Percentiles rank a stretch among this genome's conserved stretches.
Conservation (phyloP, 495 filamentous ascomycete species). For the Clavariopsis aquatica region DNA sequence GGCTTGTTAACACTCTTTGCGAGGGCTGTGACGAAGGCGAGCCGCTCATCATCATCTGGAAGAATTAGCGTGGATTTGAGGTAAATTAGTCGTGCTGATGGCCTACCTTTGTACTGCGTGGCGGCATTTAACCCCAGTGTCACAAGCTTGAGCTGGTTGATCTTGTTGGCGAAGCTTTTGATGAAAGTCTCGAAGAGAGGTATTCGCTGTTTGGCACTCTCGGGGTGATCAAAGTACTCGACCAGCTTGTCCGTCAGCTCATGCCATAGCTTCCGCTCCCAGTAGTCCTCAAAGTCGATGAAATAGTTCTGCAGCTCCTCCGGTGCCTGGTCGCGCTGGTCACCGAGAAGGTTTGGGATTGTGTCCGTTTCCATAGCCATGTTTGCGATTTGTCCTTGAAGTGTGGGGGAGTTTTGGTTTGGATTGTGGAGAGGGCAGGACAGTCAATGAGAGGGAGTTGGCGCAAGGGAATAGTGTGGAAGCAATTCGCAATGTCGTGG, state of each 20-base stretch:
- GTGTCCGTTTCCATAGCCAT: conserved; percentile 86
- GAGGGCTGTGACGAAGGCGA: conserved; percentile 81
- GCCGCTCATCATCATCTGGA: conserved; percentile 59
- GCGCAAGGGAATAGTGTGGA: not conserved
- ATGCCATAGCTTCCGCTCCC: conserved; percentile 99
- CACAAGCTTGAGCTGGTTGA: conserved; percentile 98
- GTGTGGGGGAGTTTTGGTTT: not conserved
- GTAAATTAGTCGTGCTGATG: not conserved
- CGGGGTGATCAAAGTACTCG: conserved; percentile 80
- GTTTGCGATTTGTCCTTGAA: conserved; percentile 37
- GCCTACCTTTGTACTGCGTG: conserved; percentile 77
- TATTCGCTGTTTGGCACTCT: conserved; percentile 81
- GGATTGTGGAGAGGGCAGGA: not conserved
- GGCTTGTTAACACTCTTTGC: conserved; percentile 87
- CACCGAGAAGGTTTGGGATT: conserved; percentile 86
- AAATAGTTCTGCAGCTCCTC: conserved; percentile 84
- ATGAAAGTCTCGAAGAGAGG: conserved; percentile 92
- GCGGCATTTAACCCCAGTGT: conserved; percentile 82
- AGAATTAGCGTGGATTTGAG: not conserved
- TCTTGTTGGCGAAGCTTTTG: conserved; percentile 93
- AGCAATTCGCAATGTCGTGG: conserved; percentile 13
- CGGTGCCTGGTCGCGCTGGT: conserved; percentile 80
- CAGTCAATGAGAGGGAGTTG: not conserved
- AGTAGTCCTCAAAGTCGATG: conserved; percentile 91
- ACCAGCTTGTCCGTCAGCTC: conserved; percentile 89